These are phyloP conservation scores for Mucor irregularis DNA, from an alignment of 371 early-diverging fungal species.

Conservation along the genomic window DNA sequence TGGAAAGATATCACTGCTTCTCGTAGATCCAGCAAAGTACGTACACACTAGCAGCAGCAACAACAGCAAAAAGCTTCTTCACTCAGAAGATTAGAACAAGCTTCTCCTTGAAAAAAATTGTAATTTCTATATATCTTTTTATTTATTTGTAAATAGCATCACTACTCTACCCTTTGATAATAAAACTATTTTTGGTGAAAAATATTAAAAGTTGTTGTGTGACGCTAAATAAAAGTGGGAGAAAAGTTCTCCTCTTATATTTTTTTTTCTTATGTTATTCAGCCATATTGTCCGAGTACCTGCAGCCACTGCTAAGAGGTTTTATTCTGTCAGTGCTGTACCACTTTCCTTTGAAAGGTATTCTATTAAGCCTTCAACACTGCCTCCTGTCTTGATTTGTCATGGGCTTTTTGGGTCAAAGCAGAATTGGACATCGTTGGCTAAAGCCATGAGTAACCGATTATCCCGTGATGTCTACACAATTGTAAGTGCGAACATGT, in stretches of 20 bases:
- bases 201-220: not conserved
- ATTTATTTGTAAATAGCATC: not conserved
- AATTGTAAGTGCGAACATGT: slow-evolving; percentile 38
- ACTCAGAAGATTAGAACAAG: not conserved
- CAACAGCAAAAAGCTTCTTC: not conserved
- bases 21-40: not conserved
- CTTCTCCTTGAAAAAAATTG: not conserved
- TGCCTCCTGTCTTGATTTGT: slow-evolving; percentile 64
- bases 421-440: slow-evolving; percentile 91
- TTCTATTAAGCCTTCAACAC: slow-evolving; percentile 9
- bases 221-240: too few species aligned
- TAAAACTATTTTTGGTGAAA: not conserved
- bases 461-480: slow-evolving; percentile 66
- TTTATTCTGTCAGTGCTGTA: slow-evolving; percentile 12
- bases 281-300: too few species aligned
- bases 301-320: not conserved
- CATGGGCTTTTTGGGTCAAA: slow-evolving; percentile 96
- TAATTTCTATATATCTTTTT: not conserved
- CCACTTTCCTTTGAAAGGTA: slow-evolving; percentile 27
- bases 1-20: slow-evolving; percentile 32
- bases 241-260: too few species aligned
- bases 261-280: too few species aligned
- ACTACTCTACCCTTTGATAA: not conserved
- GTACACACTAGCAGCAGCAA: not conserved
- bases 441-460: slow-evolving; percentile 66